Conservation (phyloP, 129 eudicot genomes). For the Saposhnikovia divaricata region DNA sequence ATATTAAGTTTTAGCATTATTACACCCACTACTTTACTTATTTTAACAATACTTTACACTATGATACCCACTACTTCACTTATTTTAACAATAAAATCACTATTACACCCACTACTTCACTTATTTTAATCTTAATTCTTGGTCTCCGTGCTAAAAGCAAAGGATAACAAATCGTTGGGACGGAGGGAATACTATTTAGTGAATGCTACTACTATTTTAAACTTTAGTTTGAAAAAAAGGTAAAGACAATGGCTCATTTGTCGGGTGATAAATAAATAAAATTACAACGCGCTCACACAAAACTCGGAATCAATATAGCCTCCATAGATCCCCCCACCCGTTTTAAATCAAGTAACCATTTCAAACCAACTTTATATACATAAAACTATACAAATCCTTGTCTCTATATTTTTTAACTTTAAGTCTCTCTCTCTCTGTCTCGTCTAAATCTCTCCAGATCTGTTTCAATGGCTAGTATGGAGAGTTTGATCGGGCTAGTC, state of each 20-base stretch:
- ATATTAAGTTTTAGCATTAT: too few relatives aligned
- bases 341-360: background rate
- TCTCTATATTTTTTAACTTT: background rate
- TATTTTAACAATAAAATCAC: too few relatives aligned
- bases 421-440: background rate
- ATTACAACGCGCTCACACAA: background rate
- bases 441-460: background rate
- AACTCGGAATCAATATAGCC: background rate
- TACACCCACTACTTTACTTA: too few relatives aligned
- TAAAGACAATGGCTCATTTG: background rate
- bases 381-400: background rate
- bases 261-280: background rate
- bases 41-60: too few relatives aligned
- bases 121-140: too few relatives aligned
- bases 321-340: background rate
- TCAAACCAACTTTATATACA: background rate
- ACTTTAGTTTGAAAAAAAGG: too few relatives aligned
- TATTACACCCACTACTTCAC: too few relatives aligned
- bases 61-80: too few relatives aligned
- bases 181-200: too few relatives aligned
- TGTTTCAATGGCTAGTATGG: conserved; percentile 54
- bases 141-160: too few relatives aligned
- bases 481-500: conserved; percentile 84
- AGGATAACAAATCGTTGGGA: too few relatives aligned
- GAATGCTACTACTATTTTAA: too few relatives aligned